Evolutionary conservation across 805 yeast species (phyloP), one percentile per base, ranked within the genome.

Genomic region (Cyberlindnera americana): DNA sequence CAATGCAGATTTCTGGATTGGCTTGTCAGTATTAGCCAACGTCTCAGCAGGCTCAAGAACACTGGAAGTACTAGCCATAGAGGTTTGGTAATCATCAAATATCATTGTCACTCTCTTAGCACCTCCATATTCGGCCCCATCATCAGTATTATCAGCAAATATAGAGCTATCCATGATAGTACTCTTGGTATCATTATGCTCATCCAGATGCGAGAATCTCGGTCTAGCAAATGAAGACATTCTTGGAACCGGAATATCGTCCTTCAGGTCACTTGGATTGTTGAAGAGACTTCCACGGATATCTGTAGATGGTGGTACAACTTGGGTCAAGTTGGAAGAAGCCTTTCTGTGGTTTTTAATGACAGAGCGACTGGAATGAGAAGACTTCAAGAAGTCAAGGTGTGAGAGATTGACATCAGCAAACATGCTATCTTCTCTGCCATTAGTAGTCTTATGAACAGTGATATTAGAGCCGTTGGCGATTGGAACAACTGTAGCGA

Each of bases 41-140:
- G 35, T 30, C 11, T 35, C 41, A 18, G 19, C 29, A 11, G 41
- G 41, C 14, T 34, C 36, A 14, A 22, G 22, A 15, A 18, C 35
- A 19, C 30, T 31, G 9, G 29, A 11, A 6, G 16, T 15, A 12
- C 13, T 22, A n/a, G 22, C 24, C 11, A 29, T 24, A 39, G 43
- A 40, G 13, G n/a, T 34, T 17, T 24, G 35, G 30, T 31, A 44
- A 14, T 52, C 57, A 38, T 56, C 60, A 38, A 54, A 56, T 15
- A 53, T 43, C 51, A 52, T 50, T 2, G 59, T 56, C 3, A 56
- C 56, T 33, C 60, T 48, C 38, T 50, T 50, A 15, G 54, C 54
- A 28, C 49, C 47, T 10, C 40, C 46, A 31, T 39, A 41, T 8
- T 53, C 59, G 18, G 23, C 24, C 15, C 48, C 53, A 38, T 54